Evolutionary conservation across 2,329 filamentous ascomycete genomes (phyloP).

Genomic region (Arachnopeziza araneosa): DNA sequence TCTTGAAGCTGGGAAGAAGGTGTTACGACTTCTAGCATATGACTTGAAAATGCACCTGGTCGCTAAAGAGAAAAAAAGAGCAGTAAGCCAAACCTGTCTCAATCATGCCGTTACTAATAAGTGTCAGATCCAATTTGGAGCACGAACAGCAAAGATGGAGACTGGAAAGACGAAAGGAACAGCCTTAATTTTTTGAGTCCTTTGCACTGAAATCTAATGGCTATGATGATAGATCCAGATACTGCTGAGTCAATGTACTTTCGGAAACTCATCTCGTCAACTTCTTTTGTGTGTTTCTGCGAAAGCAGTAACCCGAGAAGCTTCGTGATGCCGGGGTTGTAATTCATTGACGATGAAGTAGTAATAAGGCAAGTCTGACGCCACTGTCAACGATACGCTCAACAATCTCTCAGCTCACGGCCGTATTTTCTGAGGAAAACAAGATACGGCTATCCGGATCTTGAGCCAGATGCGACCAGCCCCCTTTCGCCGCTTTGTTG

Average conservation of each 20-base stretch:
- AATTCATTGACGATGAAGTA: conserved; percentile 27
- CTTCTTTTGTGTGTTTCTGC: conserved; percentile 44
- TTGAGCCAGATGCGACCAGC: not conserved
- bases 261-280: conserved; percentile 26
- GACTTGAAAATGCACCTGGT: conserved; percentile 66
- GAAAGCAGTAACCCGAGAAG: conserved; percentile 30
- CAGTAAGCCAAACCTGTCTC: conserved; percentile 48
- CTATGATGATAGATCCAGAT: conserved; percentile 70
- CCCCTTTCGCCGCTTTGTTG: not conserved
- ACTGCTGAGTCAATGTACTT: conserved; percentile 57
- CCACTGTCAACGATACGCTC: conserved; percentile 23
- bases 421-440: not conserved
- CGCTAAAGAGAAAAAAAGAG: conserved; percentile 86
- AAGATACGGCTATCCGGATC: not conserved
- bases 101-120: conserved; percentile 15
- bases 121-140: conserved; percentile 71
- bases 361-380: conserved; percentile 61
- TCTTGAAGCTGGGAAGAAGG: conserved; percentile 74
- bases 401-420: not conserved
- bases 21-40: conserved; percentile 71
- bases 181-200: conserved; percentile 44
- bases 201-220: conserved; percentile 29
- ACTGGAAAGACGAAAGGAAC: conserved; percentile 64
- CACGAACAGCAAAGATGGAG: conserved; percentile 79
- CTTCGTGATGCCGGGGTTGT: conserved; percentile 21